These are phyloP conservation scores for Platanthera zijinensis DNA, from an alignment of 106 monocot species.

Conservation along the genomic window DNA sequence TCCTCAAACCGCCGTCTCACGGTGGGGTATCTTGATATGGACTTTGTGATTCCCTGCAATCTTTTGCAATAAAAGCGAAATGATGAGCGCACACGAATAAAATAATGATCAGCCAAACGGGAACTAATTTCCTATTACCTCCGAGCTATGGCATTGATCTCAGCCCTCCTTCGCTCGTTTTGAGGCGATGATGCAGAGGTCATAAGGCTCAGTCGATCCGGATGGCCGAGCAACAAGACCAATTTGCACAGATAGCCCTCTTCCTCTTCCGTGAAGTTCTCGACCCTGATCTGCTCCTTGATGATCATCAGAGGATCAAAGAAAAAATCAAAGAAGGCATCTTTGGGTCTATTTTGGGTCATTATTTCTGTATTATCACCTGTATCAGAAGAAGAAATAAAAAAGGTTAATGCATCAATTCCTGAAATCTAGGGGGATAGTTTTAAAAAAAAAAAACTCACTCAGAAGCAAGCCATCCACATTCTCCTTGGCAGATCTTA, in stretches of 20 bases:
- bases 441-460: constrained; percentile 9
- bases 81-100: neutral
- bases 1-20: constrained; percentile 55
- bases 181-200: constrained; percentile 9
- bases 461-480: constrained; percentile 49
- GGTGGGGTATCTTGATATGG: constrained; percentile 87
- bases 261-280: constrained; percentile 62
- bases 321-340: constrained; percentile 77
- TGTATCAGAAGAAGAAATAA: constrained; percentile 11
- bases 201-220: constrained; percentile 28
- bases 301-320: constrained; percentile 85
- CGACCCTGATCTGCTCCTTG: constrained; percentile 75
- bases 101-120: neutral
- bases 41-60: constrained; percentile 85
- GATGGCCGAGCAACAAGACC: constrained; percentile 57
- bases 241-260: constrained; percentile 58
- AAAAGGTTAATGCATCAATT: neutral
- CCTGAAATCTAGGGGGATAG: neutral
- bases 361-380: constrained; percentile 72
- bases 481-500: constrained; percentile 35
- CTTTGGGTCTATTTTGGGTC: constrained; percentile 58
- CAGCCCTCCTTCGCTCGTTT: constrained; percentile 49
- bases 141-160: constrained; percentile 76
- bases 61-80: constrained; percentile 13
- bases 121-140: constrained; percentile 34